phyloP scores from a whole-genome alignment of 352 stramenopile species.

The Phytophthora parvispora region DNA sequence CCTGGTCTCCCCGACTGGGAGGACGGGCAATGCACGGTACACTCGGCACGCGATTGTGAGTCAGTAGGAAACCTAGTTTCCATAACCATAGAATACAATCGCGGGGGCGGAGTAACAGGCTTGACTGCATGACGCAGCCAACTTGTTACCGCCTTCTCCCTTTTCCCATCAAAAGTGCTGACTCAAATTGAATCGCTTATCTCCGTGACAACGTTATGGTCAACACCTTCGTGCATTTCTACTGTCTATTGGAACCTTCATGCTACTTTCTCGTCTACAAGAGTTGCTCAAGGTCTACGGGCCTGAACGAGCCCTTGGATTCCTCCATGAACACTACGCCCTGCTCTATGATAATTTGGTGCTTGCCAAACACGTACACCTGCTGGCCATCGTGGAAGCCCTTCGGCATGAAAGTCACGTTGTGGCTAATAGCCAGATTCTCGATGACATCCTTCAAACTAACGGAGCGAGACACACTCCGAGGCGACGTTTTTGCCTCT shows the following conservation, averaged over 20 bases:
- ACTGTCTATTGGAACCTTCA: constrained; percentile 12
- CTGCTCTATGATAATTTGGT: constrained; percentile 89
- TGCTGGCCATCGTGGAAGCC: constrained; percentile 81
- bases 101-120: constrained; percentile 5
- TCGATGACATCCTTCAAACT: constrained; percentile 88
- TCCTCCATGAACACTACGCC: constrained; percentile 83
- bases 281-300: constrained; percentile 82
- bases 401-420: constrained; percentile 88
- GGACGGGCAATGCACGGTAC: constrained; percentile 11
- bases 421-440: constrained; percentile 79
- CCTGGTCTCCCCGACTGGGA: constrained; percentile 42
- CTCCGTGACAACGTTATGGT: too few species aligned
- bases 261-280: constrained; percentile 31
- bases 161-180: constrained; percentile 6
- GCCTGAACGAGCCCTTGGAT: constrained; percentile 72
- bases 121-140: constrained; percentile 36
- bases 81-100: constrained; percentile 34
- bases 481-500: constrained; percentile 28
- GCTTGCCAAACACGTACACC: constrained; percentile 82
- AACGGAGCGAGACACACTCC: constrained; percentile 55
- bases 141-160: constrained; percentile 13
- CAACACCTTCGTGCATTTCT: too few species aligned
- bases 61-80: constrained; percentile 30
- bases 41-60: constrained; percentile 8
- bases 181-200: too few species aligned